Base-by-base conservation (phyloP, 257 asterid species). In the Solanum paucissectum region DNA sequence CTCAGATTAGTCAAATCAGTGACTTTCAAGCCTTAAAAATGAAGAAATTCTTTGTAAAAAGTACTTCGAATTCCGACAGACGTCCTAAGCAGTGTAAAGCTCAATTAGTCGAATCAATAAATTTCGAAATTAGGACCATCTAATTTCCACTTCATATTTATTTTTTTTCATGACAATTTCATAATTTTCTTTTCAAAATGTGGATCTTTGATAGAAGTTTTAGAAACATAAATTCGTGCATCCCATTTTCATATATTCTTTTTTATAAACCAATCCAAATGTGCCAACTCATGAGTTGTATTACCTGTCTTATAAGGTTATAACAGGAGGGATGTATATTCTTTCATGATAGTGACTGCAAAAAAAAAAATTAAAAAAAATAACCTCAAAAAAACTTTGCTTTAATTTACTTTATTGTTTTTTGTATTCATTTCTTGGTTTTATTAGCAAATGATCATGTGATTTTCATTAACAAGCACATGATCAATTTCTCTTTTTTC, bases 211-310 rank as follows among this genome's bases (percentile, higher is more conserved):
- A 18, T 21, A 29, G 12, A 71, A 46, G 44, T 86, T 12, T 9
- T 85, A 60, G 66, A 68, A 66, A 66, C 87, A 85, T 88, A 83
- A 71, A 85, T 91, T 93, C 94, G 95, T 93, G 98, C 95, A 68
- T 83, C 92, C 95, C 96, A 90, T 91, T 91, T 87, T 81, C 82
- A 52, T 25, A 88, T 71, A 71, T 91, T 92, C 86, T 86, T 69
- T 42, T 3, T 69, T 71, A 77, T 62, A 49, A 87, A 83, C 93
- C 94, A 93, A 93, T 92, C 73, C 88, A 55, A 86, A 83, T 58
- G 32, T 83, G 88, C 85, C 95, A 91, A 14, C 87, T 86, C 88
- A 75, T 91, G 93, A 84, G 86, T 73, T 72, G 89, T 46, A 88
- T 85, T 93, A 83, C 93, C 91, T 89, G 90, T 68, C 85, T 86